These are phyloP conservation scores for Penicillium sp. DNA, from an alignment of 2,329 filamentous ascomycete species.

Conservation along the genomic window DNA sequence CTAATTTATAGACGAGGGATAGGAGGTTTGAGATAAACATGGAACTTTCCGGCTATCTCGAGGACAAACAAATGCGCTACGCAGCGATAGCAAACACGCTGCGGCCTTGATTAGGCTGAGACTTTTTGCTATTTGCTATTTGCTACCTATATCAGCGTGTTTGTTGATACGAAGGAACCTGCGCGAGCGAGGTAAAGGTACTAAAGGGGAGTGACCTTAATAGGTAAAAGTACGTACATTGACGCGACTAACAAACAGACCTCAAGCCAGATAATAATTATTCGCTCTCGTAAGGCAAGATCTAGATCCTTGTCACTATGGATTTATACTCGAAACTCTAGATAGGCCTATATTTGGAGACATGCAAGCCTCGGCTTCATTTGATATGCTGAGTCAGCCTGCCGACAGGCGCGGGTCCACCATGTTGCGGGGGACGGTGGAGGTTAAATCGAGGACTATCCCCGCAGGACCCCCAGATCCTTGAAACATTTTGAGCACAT, in stretches of 20 bases:
- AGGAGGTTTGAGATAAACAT: neutral
- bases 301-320: neutral
- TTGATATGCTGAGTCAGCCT: slow-evolving; percentile 15
- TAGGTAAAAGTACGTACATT: too few species aligned
- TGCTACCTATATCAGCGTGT: too few species aligned
- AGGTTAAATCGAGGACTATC: neutral
- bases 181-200: too few species aligned
- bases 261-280: too few species aligned
- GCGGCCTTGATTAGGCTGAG: too few species aligned
- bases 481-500: neutral
- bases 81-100: neutral
- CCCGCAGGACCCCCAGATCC: neutral
- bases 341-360: neutral
- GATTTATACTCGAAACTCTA: neutral
- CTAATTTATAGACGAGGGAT: neutral
- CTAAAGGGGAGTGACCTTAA: too few species aligned
- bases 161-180: too few species aligned
- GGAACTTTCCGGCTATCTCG: neutral
- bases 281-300: neutral
- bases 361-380: slow-evolving; percentile 8
- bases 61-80: neutral
- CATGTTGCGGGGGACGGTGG: neutral
- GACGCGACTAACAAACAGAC: neutral
- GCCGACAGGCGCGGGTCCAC: neutral
- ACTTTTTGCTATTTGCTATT: too few species aligned